Base-by-base conservation (phyloP, 2,329 filamentous ascomycete species). In the Thermothelomyces thermophilus region DNA sequence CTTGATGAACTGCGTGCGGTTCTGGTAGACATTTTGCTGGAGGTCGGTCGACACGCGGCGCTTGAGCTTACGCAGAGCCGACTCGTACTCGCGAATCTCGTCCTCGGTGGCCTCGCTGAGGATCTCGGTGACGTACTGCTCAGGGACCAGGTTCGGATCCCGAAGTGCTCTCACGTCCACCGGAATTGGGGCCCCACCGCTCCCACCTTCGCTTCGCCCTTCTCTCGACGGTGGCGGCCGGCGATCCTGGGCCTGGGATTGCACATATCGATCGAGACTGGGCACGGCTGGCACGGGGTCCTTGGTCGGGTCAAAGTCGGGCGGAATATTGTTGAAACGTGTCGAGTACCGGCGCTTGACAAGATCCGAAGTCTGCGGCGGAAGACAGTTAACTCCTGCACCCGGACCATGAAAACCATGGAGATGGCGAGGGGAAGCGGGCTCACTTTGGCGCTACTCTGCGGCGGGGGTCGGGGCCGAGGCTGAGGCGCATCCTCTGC, bases 1-100 rank as follows among this genome's bases (percentile, higher is more conserved):
- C 69, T 95, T 95, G 74, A 98, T 97, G 64, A 98, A 98, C 63
- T 97, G 93, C 0, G 89, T 95, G 42, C 93, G 83, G 68, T 98
- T 98, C 67, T 96, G 90, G 69, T 95, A 91, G 44, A 98, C 86
- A 68, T 90, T 97, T 64, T 94, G 88, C 68, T 97, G 91, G 19
- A 98, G 75, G 60, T 97, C 90, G 42, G 82, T 77, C 5, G 86
- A 84, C 8, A 89, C 90, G 49, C 87, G 81, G 57, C 79, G 78
- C 68, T 91, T 91, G 50, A 93, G 75, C 60, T 84, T 85, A 56
- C 83, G 82, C 37, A 96, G 73, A 19, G 83, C 82, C 43, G 79
- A 75, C 64, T 95, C 87, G 65, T 86, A 96, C 45, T 86, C 83
- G 57, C 81, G 80, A 52, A 96, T 94, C 57, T 95, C 88, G 55